Conservation (phyloP, 768 basidiomycete genomes). For the Kwoniella heveanensis region DNA sequence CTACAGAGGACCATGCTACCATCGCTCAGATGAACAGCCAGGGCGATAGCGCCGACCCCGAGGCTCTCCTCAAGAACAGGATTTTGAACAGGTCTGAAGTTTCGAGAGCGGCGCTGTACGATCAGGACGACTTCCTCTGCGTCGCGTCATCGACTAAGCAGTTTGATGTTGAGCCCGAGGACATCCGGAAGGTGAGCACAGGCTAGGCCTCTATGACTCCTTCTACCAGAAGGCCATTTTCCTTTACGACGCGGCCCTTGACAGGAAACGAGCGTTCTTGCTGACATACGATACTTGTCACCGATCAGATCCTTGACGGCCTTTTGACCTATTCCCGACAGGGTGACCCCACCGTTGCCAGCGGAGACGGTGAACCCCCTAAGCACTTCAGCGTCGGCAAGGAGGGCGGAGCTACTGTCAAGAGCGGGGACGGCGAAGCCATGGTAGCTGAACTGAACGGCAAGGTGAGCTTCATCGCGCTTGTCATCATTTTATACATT, state of each 20-base stretch:
- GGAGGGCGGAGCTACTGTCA: constrained; percentile 35
- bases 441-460: constrained; percentile 35
- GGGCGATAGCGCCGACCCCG: constrained; percentile 35
- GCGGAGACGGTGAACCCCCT: constrained; percentile 34
- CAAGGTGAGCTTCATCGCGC: constrained; percentile 25
- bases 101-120: constrained; percentile 31
- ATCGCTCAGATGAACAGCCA: constrained; percentile 20
- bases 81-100: constrained; percentile 32
- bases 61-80: constrained; percentile 30
- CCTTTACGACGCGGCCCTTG: too few species aligned
- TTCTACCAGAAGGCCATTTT: background rate
- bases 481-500: background rate
- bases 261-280: too few species aligned
- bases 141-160: constrained; percentile 27
- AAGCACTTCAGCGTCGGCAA: constrained; percentile 28
- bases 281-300: constrained; percentile 15
- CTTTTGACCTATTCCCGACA: constrained; percentile 34
- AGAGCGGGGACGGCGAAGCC: constrained; percentile 28
- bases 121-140: constrained; percentile 32
- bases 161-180: constrained; percentile 32
- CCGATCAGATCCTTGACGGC: constrained; percentile 36
- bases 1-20: constrained; percentile 32
- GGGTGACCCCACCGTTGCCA: constrained; percentile 34
- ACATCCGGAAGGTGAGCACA: constrained; percentile 36
- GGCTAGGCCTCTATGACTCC: background rate